phyloP scores from a whole-genome alignment of 306 rosid genomes.

The Rosa chinensis region DNA sequence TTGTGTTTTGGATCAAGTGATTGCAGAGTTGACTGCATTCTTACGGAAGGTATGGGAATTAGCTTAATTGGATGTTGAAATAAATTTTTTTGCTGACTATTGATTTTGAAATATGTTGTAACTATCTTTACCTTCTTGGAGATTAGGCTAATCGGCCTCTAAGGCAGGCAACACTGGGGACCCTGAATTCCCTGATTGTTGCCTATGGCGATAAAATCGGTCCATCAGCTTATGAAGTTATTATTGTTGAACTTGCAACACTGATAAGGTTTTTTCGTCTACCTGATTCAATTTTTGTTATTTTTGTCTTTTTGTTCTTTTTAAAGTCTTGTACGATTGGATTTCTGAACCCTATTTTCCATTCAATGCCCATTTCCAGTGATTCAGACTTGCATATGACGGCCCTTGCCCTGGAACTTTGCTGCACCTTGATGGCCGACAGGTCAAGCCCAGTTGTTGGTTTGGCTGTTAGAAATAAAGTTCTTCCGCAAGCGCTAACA shows the following conservation, averaged over 20 bases:
- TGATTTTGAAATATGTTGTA: slow-evolving; percentile 16
- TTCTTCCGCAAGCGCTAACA: slow-evolving; percentile 91
- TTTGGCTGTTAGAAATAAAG: slow-evolving; percentile 92
- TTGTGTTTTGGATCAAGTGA: slow-evolving; percentile 88
- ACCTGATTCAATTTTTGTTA: neutral
- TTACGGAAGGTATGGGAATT: slow-evolving; percentile 73
- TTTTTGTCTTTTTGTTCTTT: slow-evolving; percentile 12
- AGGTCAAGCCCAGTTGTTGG: slow-evolving; percentile 85
- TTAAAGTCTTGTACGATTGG: neutral
- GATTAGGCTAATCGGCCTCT: slow-evolving; percentile 93
- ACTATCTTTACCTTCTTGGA: slow-evolving; percentile 27
- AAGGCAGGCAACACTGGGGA: slow-evolving; percentile 96
- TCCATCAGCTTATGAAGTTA: slow-evolving; percentile 90
- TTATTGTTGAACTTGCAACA: slow-evolving; percentile 86
- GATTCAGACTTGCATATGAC: slow-evolving; percentile 99
- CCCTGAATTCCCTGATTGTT: slow-evolving; percentile 89
- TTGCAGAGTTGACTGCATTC: slow-evolving; percentile 90
- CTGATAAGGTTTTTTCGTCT: slow-evolving; percentile 70
- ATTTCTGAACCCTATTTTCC: slow-evolving; percentile 21
- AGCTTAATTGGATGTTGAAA: slow-evolving; percentile 13
- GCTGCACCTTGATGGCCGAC: slow-evolving; percentile 98
- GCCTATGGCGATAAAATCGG: slow-evolving; percentile 96
- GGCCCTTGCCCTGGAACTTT: slow-evolving; percentile 95
- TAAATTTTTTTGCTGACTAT: neutral
- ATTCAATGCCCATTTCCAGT: slow-evolving; percentile 45